These are phyloP conservation scores for Arthrobotrys iridis DNA, from an alignment of 2,329 filamentous ascomycete genomes.

Conservation along the genomic window DNA sequence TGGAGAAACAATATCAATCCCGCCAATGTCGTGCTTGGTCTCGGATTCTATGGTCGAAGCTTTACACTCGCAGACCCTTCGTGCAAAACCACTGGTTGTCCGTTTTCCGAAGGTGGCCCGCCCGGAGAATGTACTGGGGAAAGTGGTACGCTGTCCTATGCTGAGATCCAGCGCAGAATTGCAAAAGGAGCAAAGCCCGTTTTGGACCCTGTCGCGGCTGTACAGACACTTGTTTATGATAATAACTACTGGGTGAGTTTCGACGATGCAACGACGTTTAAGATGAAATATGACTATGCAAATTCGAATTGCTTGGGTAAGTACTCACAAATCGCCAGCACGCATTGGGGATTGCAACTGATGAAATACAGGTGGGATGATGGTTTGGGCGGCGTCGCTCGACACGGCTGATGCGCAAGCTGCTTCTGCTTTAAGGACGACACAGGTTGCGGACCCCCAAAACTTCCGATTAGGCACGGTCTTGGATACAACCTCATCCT, in stretches of 20 bases:
- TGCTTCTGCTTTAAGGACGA: constrained; percentile 39
- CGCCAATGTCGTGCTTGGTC: constrained; percentile 52
- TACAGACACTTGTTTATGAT: constrained; percentile 61
- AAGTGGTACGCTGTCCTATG: constrained; percentile 13
- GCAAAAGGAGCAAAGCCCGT: constrained; percentile 55
- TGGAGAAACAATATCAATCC: constrained; percentile 57
- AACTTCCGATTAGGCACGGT: background rate
- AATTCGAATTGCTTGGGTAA: constrained; percentile 59
- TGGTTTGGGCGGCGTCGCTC: constrained; percentile 13
- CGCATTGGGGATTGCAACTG: too few relatives aligned
- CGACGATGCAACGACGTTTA: constrained; percentile 62
- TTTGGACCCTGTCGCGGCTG: constrained; percentile 58
- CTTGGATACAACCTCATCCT: background rate
- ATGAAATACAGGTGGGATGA: background rate
- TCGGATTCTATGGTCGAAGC: constrained; percentile 54
- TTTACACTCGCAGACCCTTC: constrained; percentile 56
- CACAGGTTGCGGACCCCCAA: background rate
- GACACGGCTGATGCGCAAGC: background rate
- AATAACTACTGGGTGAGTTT: constrained; percentile 63
- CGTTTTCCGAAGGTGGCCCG: constrained; percentile 33
- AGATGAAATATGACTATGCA: constrained; percentile 60
- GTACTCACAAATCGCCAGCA: background rate
- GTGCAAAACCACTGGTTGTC: constrained; percentile 58
- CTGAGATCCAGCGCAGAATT: constrained; percentile 24
- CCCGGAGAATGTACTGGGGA: constrained; percentile 15